Evolutionary conservation across 305 asterid genomes (phyloP), one percentile per base, ranked within the genome.

Genomic region (Fraxinus angustifolia): DNA sequence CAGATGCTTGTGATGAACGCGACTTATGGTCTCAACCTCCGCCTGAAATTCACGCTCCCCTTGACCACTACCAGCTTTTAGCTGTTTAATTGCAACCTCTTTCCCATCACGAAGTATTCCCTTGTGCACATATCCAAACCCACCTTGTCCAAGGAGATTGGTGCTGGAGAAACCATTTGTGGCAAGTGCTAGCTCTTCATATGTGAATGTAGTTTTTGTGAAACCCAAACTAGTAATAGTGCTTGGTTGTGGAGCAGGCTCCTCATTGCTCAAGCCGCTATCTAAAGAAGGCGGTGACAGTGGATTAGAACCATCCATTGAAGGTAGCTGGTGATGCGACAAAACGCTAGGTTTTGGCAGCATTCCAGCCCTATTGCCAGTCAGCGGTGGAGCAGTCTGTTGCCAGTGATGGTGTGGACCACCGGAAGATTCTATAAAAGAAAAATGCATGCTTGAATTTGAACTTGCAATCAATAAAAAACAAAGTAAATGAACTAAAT

Each of bases 1-100:
- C 23, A 93, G 88, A 85, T 93, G 91, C 77, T 77, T 87, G 87
- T 93, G 97, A 85, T 92, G 86, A 80, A 86, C 92, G 45, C 90
- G 95, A 73, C 93, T 92, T 77, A 93, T 93, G 53, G 91, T 91
- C 81, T 83, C 97, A n/a, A 93, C 97, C 90, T 93, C 97, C 21
- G 97, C 97, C 84, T 88, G 97, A 88, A 93, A 93, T 85, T 91
- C 97, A 7, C 97, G 95, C 82, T 93, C 98, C 84, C 97, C 98
- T 81, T 93, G 98, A 73, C 93, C 90, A 82, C 98, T 90, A 80
- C 94, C 98, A 76, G 85, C 82, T 83, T 93, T 93, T 76, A 93
- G 88, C 76, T 89, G 91, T 90, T 93, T 93, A 74, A 92, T 81
- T 23, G 98, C 98, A 50, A 93, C 98, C 82, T 78, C 90, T 89